Conservation (phyloP, 345 rosid species). For the Turritis glabra region DNA sequence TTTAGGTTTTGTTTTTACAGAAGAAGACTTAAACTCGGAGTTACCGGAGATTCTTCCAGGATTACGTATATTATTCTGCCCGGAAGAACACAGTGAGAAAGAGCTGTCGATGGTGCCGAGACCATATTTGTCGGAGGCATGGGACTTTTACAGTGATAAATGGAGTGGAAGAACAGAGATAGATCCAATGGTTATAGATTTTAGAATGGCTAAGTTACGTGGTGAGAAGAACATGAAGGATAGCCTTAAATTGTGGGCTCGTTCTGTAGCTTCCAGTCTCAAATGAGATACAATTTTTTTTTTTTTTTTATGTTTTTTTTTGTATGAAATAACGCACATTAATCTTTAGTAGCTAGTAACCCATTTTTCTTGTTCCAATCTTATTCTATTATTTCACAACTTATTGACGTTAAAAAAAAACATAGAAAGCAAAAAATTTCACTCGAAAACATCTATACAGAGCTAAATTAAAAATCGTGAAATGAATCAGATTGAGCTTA, state of each 20-base stretch:
- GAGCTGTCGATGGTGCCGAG: slow-evolving; percentile 42
- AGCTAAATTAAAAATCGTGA: too few relatives aligned
- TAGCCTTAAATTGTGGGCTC: slow-evolving; percentile 77
- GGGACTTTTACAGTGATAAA: slow-evolving; percentile 46
- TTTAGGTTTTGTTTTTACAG: slow-evolving; percentile 85
- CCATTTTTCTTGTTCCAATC: neutral
- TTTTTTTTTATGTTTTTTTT: neutral
- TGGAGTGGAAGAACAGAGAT: slow-evolving; percentile 39
- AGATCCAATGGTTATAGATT: slow-evolving; percentile 54
- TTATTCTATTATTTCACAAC: neutral
- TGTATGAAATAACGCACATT: neutral
- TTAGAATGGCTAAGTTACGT: slow-evolving; percentile 54
- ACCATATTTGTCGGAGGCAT: slow-evolving; percentile 88
- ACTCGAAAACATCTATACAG: too few relatives aligned
- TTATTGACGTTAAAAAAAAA: too few relatives aligned
- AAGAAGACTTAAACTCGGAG: slow-evolving; percentile 67
- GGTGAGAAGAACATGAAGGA: slow-evolving; percentile 64
- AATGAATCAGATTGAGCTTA: too few relatives aligned
- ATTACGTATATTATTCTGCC: slow-evolving; percentile 50
- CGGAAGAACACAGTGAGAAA: slow-evolving; percentile 27
- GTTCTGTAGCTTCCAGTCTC: slow-evolving; percentile 69
- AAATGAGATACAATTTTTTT: slow-evolving; percentile 34
- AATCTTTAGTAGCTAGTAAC: neutral
- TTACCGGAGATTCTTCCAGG: slow-evolving; percentile 80
- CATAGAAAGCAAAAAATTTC: neutral